phyloP scores from a whole-genome alignment of 306 rosid species.

The Vigna unguiculata region DNA sequence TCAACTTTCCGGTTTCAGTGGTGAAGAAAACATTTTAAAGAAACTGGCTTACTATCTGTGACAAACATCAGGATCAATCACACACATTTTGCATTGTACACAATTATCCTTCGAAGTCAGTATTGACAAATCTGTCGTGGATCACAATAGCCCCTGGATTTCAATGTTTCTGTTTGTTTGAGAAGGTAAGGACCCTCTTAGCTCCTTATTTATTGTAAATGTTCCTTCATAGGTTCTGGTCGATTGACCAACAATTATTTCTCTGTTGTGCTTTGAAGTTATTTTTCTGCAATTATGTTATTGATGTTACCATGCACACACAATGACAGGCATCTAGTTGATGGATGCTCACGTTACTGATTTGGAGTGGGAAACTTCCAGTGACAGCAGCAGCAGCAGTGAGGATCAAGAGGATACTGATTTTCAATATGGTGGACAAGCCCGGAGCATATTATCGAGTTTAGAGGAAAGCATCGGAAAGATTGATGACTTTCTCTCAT shows the following conservation, averaged over 20 bases:
- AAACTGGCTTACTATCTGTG: conserved; percentile 51
- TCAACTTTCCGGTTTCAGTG: conserved; percentile 57
- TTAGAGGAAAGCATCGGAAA: conserved; percentile 89
- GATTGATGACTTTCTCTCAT: conserved; percentile 90
- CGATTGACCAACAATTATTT: conserved; percentile 31
- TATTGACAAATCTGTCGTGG: conserved; percentile 37
- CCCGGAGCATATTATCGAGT: conserved; percentile 84
- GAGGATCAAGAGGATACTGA: conserved; percentile 86
- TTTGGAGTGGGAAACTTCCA: conserved; percentile 84
- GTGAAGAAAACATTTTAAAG: conserved; percentile 50
- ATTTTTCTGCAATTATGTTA: conserved; percentile 32
- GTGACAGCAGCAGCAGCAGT: conserved; percentile 71
- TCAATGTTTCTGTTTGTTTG: conserved; percentile 47
- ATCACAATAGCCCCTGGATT: conserved; percentile 40
- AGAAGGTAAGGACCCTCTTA: conserved; percentile 52
- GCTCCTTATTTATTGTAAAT: conserved; percentile 38
- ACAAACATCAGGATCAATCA: conserved; percentile 48
- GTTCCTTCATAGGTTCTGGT: conserved; percentile 28
- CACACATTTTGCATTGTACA: conserved; percentile 38
- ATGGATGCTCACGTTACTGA: conserved; percentile 73
- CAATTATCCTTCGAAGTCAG: conserved; percentile 45
- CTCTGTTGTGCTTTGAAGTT: conserved; percentile 35
- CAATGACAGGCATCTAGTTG: conserved; percentile 58
- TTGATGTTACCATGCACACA: conserved; percentile 25
- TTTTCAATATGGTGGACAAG: conserved; percentile 72